These are phyloP conservation scores for Colletotrichum sp. DNA, from an alignment of 2,329 filamentous ascomycete species.

Conservation along the genomic window DNA sequence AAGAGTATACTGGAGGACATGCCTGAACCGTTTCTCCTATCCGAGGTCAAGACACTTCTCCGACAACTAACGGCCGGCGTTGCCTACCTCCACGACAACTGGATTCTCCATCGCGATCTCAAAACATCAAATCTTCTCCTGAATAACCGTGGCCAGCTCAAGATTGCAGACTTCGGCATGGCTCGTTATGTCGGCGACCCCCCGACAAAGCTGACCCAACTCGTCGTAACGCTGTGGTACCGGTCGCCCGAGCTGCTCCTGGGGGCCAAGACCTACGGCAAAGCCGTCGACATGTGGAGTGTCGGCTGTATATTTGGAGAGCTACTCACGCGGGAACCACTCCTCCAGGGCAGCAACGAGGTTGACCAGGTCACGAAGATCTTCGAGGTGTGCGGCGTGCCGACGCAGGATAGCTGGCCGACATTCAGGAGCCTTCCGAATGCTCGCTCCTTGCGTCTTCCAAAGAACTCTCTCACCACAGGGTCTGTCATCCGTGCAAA, in stretches of 20 bases:
- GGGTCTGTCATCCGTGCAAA: slow-evolving; percentile 70
- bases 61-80: slow-evolving; percentile 82
- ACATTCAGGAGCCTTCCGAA: slow-evolving; percentile 87
- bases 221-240: slow-evolving; percentile 98
- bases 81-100: slow-evolving; percentile 84
- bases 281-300: slow-evolving; percentile 92
- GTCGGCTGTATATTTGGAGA: slow-evolving; percentile 96
- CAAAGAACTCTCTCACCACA: slow-evolving; percentile 45
- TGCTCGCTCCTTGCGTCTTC: slow-evolving; percentile 78
- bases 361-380: slow-evolving; percentile 88
- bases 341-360: slow-evolving; percentile 90
- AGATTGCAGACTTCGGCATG: slow-evolving; percentile 98
- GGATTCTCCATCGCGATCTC: slow-evolving; percentile 92
- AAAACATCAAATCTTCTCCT: slow-evolving; percentile 95
- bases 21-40: slow-evolving; percentile 90
- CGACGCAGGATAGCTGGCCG: slow-evolving; percentile 84
- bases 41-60: slow-evolving; percentile 90
- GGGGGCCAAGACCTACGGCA: slow-evolving; percentile 76
- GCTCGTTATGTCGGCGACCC: slow-evolving; percentile 87
- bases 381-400: slow-evolving; percentile 87
- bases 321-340: slow-evolving; percentile 79
- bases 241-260: slow-evolving; percentile 89
- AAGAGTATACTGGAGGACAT: slow-evolving; percentile 93
- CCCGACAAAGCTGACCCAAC: slow-evolving; percentile 78
- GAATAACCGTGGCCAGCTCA: slow-evolving; percentile 92